Conservation (phyloP, 2,329 filamentous ascomycete species). For the Tolypocladium cylindrosporum region DNA sequence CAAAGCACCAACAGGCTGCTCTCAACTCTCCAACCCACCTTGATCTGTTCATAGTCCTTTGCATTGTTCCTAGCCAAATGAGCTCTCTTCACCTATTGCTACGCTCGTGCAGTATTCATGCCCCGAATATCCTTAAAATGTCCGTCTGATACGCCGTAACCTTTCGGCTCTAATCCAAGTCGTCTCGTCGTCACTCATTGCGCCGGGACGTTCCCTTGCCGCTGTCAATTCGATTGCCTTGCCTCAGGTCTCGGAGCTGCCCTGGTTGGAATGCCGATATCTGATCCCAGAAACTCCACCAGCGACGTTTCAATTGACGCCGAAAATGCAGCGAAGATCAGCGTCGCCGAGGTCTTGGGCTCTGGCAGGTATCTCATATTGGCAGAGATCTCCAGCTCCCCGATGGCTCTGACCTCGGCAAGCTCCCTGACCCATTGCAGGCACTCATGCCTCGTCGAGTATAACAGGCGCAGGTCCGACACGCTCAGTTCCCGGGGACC, state of each 20-base stretch:
- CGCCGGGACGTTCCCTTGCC: background rate
- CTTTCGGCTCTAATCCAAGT: background rate
- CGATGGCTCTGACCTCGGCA: constrained; percentile 35
- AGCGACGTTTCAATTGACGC: constrained; percentile 48
- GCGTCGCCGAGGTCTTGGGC: constrained; percentile 42
- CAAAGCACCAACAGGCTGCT: background rate
- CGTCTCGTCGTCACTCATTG: background rate
- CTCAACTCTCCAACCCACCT: background rate
- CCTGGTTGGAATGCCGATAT: constrained; percentile 14
- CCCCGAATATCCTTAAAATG: background rate
- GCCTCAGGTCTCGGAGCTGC: background rate
- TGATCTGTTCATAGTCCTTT: no score
- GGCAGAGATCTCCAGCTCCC: constrained; percentile 39
- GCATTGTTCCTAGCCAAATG: no score
- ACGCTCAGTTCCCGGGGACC: constrained; percentile 32
- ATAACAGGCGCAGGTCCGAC: constrained; percentile 36
- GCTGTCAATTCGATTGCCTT: constrained; percentile 1
- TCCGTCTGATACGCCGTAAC: background rate
- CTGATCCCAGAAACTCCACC: constrained; percentile 35
- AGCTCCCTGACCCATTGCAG: constrained; percentile 50
- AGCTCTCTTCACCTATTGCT: background rate
- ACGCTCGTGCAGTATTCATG: background rate
- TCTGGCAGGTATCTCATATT: constrained; percentile 43
- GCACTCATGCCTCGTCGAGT: constrained; percentile 33
- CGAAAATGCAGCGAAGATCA: constrained; percentile 50